A percentile compares a stretch with the other conserved stretches of the same genome.
phyloP scores from a whole-genome alignment of 2,329 filamentous ascomycete genomes.

The Venturia oleaginea region DNA sequence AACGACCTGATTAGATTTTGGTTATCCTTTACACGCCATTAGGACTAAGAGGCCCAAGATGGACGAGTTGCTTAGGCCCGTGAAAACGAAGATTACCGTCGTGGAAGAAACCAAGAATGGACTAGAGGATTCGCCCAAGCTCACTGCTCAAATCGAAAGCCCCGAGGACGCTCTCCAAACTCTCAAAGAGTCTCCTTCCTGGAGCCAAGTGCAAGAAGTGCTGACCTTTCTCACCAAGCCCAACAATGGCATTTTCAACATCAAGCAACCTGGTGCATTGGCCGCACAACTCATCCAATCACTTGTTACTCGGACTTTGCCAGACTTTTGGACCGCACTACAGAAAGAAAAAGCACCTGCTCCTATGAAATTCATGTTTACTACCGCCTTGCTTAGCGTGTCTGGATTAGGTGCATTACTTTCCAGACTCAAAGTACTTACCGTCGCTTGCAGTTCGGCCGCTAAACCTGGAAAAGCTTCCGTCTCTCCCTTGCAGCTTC shows the following conservation, averaged over 20 bases:
- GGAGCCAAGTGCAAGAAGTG: constrained; percentile 44
- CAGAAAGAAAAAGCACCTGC: constrained; percentile 30
- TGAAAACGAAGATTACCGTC: constrained; percentile 32
- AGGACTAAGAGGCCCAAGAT: constrained; percentile 26
- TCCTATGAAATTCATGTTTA: constrained; percentile 36
- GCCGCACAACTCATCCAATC: constrained; percentile 67
- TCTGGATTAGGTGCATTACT: constrained; percentile 70
- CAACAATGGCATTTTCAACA: constrained; percentile 38
- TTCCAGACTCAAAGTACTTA: constrained; percentile 56
- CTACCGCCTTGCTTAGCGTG: constrained; percentile 61
- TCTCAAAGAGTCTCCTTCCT: constrained; percentile 54
- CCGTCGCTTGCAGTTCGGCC: constrained; percentile 31
- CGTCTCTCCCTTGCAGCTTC: constrained; percentile 23
- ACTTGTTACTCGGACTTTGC: constrained; percentile 64
- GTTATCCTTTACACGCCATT: no score
- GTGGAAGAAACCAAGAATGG: neutral
- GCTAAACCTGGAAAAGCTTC: constrained; percentile 23
- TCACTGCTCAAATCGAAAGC: neutral
- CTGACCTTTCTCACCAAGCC: constrained; percentile 43
- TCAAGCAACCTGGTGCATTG: constrained; percentile 55
- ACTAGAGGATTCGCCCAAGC: neutral
- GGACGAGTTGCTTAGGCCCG: constrained; percentile 40
- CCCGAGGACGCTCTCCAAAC: constrained; percentile 47
- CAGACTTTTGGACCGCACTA: constrained; percentile 71
- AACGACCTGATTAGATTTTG: neutral